Conservation (phyloP, 331 rosid species). For the Quercus tomentella region DNA sequence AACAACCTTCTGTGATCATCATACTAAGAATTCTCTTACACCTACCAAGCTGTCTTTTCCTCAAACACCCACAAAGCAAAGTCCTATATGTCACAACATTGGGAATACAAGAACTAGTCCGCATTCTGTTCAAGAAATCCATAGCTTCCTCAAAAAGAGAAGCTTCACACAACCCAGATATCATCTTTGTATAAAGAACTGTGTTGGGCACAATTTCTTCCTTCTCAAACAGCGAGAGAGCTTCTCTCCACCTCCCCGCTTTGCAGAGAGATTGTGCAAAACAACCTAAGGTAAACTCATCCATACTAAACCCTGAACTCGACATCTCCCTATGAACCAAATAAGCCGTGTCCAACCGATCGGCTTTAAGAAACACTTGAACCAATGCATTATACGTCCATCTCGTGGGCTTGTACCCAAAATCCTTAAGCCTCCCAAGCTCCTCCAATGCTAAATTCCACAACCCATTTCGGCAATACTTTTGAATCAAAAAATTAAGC, state of each 20-base stretch:
- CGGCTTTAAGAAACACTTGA: slow-evolving; percentile 74
- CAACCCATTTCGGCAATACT: slow-evolving; percentile 72
- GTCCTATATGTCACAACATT: slow-evolving; percentile 66
- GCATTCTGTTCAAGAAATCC: slow-evolving; percentile 71
- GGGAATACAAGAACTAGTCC: slow-evolving; percentile 78
- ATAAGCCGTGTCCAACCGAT: slow-evolving; percentile 63
- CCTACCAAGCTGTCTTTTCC: slow-evolving; percentile 70
- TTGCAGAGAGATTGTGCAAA: slow-evolving; percentile 67
- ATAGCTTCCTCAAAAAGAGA: slow-evolving; percentile 85
- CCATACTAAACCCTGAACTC: slow-evolving; percentile 62
- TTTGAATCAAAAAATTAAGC: slow-evolving; percentile 69
- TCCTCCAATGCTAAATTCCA: slow-evolving; percentile 88
- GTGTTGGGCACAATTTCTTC: slow-evolving; percentile 68
- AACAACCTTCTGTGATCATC: slow-evolving; percentile 93
- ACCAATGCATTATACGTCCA: slow-evolving; percentile 74
- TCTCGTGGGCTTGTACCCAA: slow-evolving; percentile 64
- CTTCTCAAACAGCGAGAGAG: slow-evolving; percentile 53
- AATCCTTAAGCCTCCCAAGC: slow-evolving; percentile 87
- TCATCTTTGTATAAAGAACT: slow-evolving; percentile 67
- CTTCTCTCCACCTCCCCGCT: slow-evolving; percentile 68
- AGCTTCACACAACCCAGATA: slow-evolving; percentile 85
- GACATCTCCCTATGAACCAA: slow-evolving; percentile 81
- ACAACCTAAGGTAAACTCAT: slow-evolving; percentile 58
- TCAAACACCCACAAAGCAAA: slow-evolving; percentile 76
- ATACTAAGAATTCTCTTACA: slow-evolving; percentile 87